A percentile compares a stretch with the other conserved stretches of the same genome.
These are phyloP conservation scores for Naganishia albida DNA, from an alignment of 1,284 basidiomycete species.

Conservation along the genomic window DNA sequence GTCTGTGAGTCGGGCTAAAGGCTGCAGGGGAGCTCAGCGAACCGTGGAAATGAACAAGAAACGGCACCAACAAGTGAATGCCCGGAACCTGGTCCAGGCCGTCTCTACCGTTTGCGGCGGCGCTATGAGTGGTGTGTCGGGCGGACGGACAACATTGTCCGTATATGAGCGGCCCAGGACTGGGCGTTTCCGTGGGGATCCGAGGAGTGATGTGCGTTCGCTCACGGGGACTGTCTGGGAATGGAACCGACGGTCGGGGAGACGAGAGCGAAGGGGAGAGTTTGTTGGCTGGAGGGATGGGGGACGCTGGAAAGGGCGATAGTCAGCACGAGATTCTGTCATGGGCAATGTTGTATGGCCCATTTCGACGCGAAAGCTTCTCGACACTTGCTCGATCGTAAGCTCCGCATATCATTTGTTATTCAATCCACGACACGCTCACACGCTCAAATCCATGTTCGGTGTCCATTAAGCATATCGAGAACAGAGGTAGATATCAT, in stretches of 20 bases:
- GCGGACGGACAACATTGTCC: slow-evolving; percentile 3
- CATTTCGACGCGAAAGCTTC: not conserved
- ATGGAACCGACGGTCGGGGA: slow-evolving; percentile 13
- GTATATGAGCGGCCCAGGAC: not conserved
- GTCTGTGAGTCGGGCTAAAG: not conserved
- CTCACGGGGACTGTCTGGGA: slow-evolving; percentile 9
- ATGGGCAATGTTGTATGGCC: not conserved
- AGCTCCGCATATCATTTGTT: no score
- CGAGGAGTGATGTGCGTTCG: slow-evolving; percentile 16
- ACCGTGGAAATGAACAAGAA: not conserved
- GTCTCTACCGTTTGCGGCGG: not conserved
- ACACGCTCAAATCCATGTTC: no score
- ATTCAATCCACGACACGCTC: no score
- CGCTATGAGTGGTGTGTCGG: not conserved
- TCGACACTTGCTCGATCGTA: no score
- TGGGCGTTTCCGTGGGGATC: not conserved
- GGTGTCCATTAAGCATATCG: no score
- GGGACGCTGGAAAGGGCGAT: not conserved
- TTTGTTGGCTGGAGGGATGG: not conserved
- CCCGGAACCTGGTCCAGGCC: not conserved
- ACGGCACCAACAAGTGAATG: no score
- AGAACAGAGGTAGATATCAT: no score
- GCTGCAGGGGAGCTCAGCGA: not conserved
- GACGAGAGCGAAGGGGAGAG: slow-evolving; percentile 2
- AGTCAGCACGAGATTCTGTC: not conserved